Base-by-base conservation (phyloP, 2,329 filamentous ascomycete species). In the Microsporum canis region DNA sequence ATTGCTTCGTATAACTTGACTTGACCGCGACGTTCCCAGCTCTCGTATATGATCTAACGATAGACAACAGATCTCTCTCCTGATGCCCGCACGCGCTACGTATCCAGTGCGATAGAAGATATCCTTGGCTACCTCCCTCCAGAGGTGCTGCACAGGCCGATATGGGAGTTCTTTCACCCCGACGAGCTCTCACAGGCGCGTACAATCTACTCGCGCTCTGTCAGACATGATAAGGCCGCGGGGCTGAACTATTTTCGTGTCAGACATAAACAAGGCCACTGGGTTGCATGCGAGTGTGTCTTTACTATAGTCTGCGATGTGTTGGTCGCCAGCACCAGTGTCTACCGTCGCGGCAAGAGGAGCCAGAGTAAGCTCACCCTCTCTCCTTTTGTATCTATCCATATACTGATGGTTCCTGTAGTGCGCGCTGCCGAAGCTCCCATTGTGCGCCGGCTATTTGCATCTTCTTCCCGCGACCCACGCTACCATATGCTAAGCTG, bases 281-380 rank as follows among this genome's bases (percentile, higher is more conserved):
- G 87, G 85, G 77, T 92, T 43, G 84, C 83, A 64, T 94, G 89
- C 74, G 90, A 95, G 75, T 94, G 89, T 73, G 91, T 89, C 72
- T 95, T 95, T 71, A 94, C 89, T 3, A 80, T 95, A 47, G 90
- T 95, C 49, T 88, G 95, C 72, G 87, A 95, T 79, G 88, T 94
- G 27, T 79, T 95, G 73, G 88, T 95, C 57, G 89, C 88, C 45
- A 91, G 88, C 70, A 92, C 86, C 10, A 91, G 87, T 69, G 82
- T 94, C 64, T 95, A 94, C 71, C 80, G 80, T 59, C 78, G 80
- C 60, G 85, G 85, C 29, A 79, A 80, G 64, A 87, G 83, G 69
- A 91, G 87, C 68, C 82, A 89, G 69, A 86, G 89, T 94, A 80
- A 75, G 88, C 80, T 51, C 17, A 10, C 33, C 5, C 12, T 45